Conservation (phyloP, 371 early-diverging fungal genomes). For the Rhizopus sp. region DNA sequence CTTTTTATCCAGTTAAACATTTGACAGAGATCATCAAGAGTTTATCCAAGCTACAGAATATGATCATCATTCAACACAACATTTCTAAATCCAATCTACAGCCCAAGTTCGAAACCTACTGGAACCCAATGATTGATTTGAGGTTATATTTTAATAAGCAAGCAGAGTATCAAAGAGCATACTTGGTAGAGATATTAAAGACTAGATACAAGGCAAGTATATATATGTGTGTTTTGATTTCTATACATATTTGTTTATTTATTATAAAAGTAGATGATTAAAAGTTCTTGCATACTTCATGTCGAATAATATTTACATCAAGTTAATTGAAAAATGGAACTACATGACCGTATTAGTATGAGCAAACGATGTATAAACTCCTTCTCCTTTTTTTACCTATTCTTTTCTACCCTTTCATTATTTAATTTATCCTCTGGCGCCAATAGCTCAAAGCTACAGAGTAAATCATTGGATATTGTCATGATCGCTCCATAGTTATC, state of each 20-base stretch:
- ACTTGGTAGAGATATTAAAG: no score
- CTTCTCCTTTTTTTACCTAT: conserved; percentile 14
- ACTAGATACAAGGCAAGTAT: not conserved
- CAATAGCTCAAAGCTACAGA: conserved; percentile 80
- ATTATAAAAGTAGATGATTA: not conserved
- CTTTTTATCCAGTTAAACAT: not conserved
- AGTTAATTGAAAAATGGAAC: conserved; percentile 13
- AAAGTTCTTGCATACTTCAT: no score
- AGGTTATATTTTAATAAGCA: not conserved
- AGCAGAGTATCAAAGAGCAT: not conserved
- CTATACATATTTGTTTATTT: not conserved
- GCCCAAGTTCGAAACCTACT: not conserved
- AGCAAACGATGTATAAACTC: not conserved
- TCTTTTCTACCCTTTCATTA: conserved; percentile 14
- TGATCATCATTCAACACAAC: not conserved
- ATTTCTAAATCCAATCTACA: not conserved
- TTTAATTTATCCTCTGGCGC: conserved; percentile 19
- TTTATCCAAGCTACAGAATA: not conserved
- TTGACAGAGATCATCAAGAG: conserved; percentile 1
- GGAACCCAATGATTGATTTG: conserved; percentile 2
- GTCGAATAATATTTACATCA: conserved; percentile 1
- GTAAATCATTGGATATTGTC: conserved; percentile 85
- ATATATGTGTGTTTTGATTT: not conserved
- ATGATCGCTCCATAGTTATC: conserved; percentile 94
- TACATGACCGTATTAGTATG: not conserved